A percentile compares a stretch with the other conserved stretches of the same genome.
Conservation (phyloP, 2,329 filamentous ascomycete genomes). For the Purpureocillium lavendulum region DNA sequence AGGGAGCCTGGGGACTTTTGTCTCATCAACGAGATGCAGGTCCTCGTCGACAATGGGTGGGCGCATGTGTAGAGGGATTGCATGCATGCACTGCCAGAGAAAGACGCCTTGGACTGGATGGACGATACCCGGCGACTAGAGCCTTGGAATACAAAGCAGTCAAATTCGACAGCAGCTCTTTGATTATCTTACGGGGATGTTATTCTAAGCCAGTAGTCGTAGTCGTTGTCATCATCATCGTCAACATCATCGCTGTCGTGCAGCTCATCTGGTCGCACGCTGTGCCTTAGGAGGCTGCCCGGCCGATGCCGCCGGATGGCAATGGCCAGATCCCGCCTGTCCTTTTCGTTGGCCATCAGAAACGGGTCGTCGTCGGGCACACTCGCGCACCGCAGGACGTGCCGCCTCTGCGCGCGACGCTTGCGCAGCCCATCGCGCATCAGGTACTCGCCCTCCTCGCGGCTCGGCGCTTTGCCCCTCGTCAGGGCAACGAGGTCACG, state of each 20-base stretch:
- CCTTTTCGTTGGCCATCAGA: not conserved
- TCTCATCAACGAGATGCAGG: conserved; percentile 54
- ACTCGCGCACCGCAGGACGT: not conserved
- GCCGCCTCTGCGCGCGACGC: not conserved
- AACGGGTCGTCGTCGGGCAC: not conserved
- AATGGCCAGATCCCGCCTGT: not conserved
- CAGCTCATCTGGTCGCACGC: not conserved
- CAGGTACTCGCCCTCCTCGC: not conserved
- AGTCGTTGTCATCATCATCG: too few relatives aligned
- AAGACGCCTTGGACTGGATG: too few relatives aligned
- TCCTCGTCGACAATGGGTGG: conserved; percentile 49
- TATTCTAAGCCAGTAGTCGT: too few relatives aligned
- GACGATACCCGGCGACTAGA: too few relatives aligned
- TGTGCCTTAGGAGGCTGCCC: not conserved
- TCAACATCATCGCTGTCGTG: not conserved
- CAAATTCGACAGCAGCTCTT: too few relatives aligned
- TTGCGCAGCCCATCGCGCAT: not conserved
- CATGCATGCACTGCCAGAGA: not conserved
- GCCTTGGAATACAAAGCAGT: too few relatives aligned
- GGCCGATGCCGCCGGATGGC: not conserved
- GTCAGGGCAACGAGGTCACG: not conserved
- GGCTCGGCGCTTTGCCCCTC: not conserved
- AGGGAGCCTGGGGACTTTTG: conserved; percentile 41
- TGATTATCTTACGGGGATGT: too few relatives aligned
- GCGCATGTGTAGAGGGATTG: conserved; percentile 38